Base-by-base conservation (phyloP, 2,329 filamentous ascomycete species). In the Orbilia ellipsospora region DNA sequence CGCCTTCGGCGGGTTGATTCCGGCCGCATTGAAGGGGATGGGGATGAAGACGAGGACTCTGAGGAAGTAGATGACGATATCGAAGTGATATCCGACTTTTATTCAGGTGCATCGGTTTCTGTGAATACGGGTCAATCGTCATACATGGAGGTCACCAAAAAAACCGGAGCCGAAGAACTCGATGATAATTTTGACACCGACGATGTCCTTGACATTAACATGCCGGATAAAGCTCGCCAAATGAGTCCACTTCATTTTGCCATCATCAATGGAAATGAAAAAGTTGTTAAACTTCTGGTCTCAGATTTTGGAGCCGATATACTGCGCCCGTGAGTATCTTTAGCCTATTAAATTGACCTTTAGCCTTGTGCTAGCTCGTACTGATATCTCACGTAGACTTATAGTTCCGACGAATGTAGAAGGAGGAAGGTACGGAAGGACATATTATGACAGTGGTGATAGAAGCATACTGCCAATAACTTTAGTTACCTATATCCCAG, bases 151-250 rank as follows among this genome's bases (percentile, higher is more conserved):
- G 67, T 80, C n/a, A 77, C 77, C 4, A 78, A 79, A 0, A 79
- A 81, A 0, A 82, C 85, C 23, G 78, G 85, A 0, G 83, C 8
- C 20, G 52, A 56, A 16, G 59, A 59, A 13, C 0, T 60, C n/a
- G 61, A 89, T 4, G 87, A 88, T 4, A 83, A 86, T n/a, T 85
- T 88, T 0, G 86, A 90, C 8, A 90, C 91, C 18, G 92, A 92
- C 0, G 92, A 96, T 81, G 87, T 94, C 60, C 94, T 91, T 81
- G 89, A 95, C 78, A 86, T 93, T 72, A 90, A 96, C 78, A 87
- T 90, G 0, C 80, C 91, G 16, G 88, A 92, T 0, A 96, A 92
- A 92, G 92, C 96, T 78, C 62, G 78, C 18, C 55, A 62, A 7
- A 78, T 80, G 78, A 61, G 77, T 10, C 88, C 93, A 0, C 85